Base-by-base conservation (phyloP, 2,329 filamentous ascomycete genomes). In the Alternaria metachromatica region DNA sequence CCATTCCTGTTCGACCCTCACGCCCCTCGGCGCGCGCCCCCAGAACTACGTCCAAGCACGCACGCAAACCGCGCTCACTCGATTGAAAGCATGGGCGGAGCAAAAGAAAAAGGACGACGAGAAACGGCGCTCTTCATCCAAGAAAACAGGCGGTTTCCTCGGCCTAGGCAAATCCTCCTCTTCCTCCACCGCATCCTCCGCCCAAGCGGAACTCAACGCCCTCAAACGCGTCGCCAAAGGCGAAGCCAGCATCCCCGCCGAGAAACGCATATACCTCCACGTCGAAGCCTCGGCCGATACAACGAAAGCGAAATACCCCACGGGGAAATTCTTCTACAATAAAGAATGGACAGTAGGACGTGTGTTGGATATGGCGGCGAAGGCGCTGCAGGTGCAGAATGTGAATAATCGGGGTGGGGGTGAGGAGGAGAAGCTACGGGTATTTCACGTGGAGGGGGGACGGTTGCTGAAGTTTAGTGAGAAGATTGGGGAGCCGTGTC, bases 361-460 rank as follows among this genome's bases (percentile, higher is more conserved):
- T 51, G 85, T 96, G 20, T 81, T 97, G 57, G 93, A 97, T 76
- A 87, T 90, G 6, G 93, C 93, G 15, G 93, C 93, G 0, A 90
- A 87, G 80, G 87, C 87, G 60, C 78, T 97, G 63, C 92, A 95
- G 81, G 89, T 96, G 9, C 87, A 92, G 74, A 97, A 97, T 70
- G 81, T 95, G 67, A 97, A 97, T 76, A 96, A 96, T 73, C 86
- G 91, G 71, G 90, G 88, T 1, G 87, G 86, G 3, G 87, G 90
- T 12, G 93, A 96, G 82, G 89, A 91, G 77, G 90, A 94, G 63
- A 91, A 91, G 80, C 79, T 99, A 68, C 84, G 96, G 9, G 89
- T 99, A 0, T 99, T 97, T 75, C 94, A 98, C 78, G 92, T 99
- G 0, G 94, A 99, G 77, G 92, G 91, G 0, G 96, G 96, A 0